Percentiles rank a stretch among this genome's conserved stretches.
Conservation (phyloP, 2,329 filamentous ascomycete genomes). For the Exophiala phaeomuriformis region DNA sequence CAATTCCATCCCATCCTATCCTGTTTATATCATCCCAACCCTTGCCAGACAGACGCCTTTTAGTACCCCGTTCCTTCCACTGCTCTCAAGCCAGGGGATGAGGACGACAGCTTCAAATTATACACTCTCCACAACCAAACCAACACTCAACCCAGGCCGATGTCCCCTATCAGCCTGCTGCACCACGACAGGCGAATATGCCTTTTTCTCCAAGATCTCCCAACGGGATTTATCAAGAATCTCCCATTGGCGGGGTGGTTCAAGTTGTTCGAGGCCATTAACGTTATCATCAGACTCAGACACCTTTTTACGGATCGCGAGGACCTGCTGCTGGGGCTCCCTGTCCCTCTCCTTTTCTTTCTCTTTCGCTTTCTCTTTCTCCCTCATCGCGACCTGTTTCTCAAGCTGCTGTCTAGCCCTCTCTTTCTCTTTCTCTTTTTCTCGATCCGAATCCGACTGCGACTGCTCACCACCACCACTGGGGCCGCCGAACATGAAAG, state of each 20-base stretch:
- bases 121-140: constrained; percentile 19
- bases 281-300: background rate
- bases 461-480: background rate
- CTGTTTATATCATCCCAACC: too few relatives aligned
- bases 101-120: constrained; percentile 1
- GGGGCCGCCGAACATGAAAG: constrained; percentile 2
- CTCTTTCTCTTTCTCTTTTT: constrained; percentile 2
- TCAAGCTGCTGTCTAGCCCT: background rate
- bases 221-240: background rate
- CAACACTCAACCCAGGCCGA: constrained; percentile 22
- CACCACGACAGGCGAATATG: constrained; percentile 21
- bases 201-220: constrained; percentile 23
- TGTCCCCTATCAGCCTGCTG: constrained; percentile 17
- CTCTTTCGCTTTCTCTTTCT: background rate
- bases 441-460: background rate
- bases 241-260: background rate
- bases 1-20: background rate
- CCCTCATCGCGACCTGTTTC: background rate
- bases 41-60: too few relatives aligned
- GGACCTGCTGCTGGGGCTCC: constrained; percentile 1
- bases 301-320: background rate
- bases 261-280: background rate
- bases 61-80: too few relatives aligned
- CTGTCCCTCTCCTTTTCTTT: constrained; percentile 5
- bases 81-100: too few relatives aligned